Conservation (phyloP, 257 asterid genomes). For the Jacaranda copaia region DNA sequence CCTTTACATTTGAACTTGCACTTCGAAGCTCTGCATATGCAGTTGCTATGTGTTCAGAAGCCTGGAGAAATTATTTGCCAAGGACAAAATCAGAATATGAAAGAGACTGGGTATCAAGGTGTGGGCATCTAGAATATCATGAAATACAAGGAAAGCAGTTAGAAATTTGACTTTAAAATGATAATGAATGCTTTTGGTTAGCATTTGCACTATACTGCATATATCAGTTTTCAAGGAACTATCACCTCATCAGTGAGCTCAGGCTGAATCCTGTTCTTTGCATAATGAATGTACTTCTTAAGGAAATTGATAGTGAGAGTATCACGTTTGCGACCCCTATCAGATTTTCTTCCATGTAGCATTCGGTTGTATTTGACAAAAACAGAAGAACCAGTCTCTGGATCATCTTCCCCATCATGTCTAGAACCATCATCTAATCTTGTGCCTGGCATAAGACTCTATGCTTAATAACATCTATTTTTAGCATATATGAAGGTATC, state of each 20-base stretch:
- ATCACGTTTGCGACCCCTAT: constrained; percentile 67
- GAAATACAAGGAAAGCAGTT: neutral
- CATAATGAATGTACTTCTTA: constrained; percentile 89
- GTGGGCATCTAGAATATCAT: neutral
- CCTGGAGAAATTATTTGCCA: constrained; percentile 52
- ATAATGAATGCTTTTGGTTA: constrained; percentile 4
- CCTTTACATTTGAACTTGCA: constrained; percentile 89
- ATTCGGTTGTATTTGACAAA: constrained; percentile 83
- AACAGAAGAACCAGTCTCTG: constrained; percentile 71
- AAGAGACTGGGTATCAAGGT: neutral
- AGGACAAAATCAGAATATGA: constrained; percentile 35
- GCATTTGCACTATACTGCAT: neutral
- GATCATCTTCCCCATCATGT: constrained; percentile 68
- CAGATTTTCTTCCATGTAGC: constrained; percentile 78
- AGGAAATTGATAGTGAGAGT: constrained; percentile 86
- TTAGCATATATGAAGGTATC: neutral
- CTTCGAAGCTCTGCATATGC: constrained; percentile 92
- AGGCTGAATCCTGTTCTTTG: constrained; percentile 88
- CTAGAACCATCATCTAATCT: constrained; percentile 56
- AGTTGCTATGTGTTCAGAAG: constrained; percentile 92
- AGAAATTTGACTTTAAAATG: constrained; percentile 17
- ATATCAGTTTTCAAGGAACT: constrained; percentile 13
- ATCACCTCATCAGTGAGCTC: constrained; percentile 96
- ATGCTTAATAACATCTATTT: constrained; percentile 11
- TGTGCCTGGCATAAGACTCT: constrained; percentile 52